Evolutionary conservation across 176 grass and related monocot species (phyloP).

Genomic region (Poa annua): DNA sequence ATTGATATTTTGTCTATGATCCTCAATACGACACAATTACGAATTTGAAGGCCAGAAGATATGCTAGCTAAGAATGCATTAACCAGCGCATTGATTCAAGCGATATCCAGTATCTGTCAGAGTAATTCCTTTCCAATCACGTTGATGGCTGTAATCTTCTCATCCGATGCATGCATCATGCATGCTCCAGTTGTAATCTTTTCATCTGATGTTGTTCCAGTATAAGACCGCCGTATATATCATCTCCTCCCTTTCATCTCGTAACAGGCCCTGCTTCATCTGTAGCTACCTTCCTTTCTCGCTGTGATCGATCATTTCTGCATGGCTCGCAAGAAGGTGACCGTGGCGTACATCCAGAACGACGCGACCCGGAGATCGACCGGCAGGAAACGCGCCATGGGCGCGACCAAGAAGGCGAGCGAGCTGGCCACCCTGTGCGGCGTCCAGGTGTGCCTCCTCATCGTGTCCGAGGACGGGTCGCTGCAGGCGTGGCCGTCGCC

Average conservation of each 20-base stretch:
- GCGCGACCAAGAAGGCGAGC: conserved; percentile 36
- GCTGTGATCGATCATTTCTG: too few species aligned
- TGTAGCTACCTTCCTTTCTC: background rate
- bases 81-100: background rate
- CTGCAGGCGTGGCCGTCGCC: background rate
- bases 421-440: conserved; percentile 42
- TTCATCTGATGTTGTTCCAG: background rate
- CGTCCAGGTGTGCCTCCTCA: background rate
- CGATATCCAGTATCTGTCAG: background rate
- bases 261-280: background rate
- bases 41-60: background rate
- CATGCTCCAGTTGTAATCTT: background rate
- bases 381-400: conserved; percentile 35
- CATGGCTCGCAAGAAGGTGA: conserved; percentile 41
- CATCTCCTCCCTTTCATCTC: background rate
- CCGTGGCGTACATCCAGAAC: conserved; percentile 28
- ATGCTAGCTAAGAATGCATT: conserved; percentile 13
- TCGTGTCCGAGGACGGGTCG: background rate
- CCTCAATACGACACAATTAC: background rate
- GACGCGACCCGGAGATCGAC: conserved; percentile 28
- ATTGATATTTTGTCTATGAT: background rate
- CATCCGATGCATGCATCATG: background rate
- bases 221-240: background rate
- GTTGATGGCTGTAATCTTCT: background rate
- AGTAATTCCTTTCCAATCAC: background rate